Conservation (phyloP, 805 yeast species). For the Kuraishia ogatae region DNA sequence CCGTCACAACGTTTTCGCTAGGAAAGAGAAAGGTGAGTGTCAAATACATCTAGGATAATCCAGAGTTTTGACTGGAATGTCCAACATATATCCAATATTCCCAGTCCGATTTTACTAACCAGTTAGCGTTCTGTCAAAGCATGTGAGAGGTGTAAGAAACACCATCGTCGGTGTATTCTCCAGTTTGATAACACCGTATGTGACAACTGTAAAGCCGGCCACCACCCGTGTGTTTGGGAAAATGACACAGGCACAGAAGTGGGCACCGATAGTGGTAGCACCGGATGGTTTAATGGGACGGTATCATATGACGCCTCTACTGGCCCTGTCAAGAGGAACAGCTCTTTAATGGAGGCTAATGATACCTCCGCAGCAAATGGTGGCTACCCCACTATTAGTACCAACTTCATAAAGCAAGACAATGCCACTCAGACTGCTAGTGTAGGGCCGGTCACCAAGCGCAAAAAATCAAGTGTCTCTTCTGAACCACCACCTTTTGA, state of each 20-base stretch:
- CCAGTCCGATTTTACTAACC: background rate
- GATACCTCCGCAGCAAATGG: background rate
- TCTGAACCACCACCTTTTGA: conserved; percentile 7
- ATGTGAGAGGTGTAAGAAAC: conserved; percentile 16
- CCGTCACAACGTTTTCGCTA: conserved; percentile 11
- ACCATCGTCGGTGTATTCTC: conserved; percentile 15
- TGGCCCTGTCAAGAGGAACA: too few relatives aligned
- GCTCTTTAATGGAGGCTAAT: background rate
- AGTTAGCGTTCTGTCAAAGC: conserved; percentile 12
- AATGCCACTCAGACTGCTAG: too few relatives aligned
- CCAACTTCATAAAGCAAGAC: too few relatives aligned
- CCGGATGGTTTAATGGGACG: background rate
- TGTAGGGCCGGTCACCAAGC: conserved; percentile 2
- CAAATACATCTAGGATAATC: too few relatives aligned
- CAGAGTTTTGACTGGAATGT: too few relatives aligned
- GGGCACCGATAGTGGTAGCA: background rate
- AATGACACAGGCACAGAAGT: background rate
- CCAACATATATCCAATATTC: too few relatives aligned
- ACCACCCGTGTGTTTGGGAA: background rate
- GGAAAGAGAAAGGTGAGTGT: conserved; percentile 8
- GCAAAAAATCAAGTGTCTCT: conserved; percentile 7
- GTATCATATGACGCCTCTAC: background rate
- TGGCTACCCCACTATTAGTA: background rate
- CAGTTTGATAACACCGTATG: background rate
- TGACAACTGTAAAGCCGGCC: background rate